Percentiles rank a stretch among this genome's conserved stretches.
phyloP scores from a whole-genome alignment of 2,329 filamentous ascomycete genomes.

The Fusarium mundagurra region DNA sequence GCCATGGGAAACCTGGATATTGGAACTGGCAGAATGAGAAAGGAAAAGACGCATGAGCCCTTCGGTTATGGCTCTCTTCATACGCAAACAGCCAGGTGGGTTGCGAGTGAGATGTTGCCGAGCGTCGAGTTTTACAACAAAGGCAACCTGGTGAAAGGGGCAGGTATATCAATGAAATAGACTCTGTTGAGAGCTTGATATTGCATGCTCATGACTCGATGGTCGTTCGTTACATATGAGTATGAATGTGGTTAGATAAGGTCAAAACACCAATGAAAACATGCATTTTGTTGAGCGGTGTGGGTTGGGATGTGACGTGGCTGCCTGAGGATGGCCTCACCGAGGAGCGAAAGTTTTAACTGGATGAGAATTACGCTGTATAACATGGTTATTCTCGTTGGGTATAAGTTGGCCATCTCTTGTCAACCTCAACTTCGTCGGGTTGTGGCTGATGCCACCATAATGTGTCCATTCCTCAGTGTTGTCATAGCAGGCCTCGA shows the following conservation, averaged over 20 bases:
- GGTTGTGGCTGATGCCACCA: background rate
- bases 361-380: background rate
- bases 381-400: background rate
- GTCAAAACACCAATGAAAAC: conserved; percentile 3
- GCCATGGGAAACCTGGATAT: conserved; percentile 45
- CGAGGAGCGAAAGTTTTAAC: background rate
- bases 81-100: conserved; percentile 69
- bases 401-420: background rate
- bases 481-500: background rate
- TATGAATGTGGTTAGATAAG: background rate
- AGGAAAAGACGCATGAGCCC: conserved; percentile 58
- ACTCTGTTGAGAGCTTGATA: background rate
- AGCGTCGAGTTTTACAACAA: conserved; percentile 60
- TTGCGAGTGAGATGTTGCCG: conserved; percentile 62
- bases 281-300: background rate
- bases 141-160: conserved; percentile 61
- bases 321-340: conserved; percentile 17
- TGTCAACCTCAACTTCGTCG: background rate
- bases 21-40: conserved; percentile 45
- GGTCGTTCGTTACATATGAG: background rate
- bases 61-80: conserved; percentile 68
- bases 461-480: background rate
- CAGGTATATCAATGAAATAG: conserved; percentile 43
- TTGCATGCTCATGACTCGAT: background rate
- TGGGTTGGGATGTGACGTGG: conserved; percentile 25